These are phyloP conservation scores for Poa annua DNA, from an alignment of 176 grass and related monocot genomes.

Conservation along the genomic window DNA sequence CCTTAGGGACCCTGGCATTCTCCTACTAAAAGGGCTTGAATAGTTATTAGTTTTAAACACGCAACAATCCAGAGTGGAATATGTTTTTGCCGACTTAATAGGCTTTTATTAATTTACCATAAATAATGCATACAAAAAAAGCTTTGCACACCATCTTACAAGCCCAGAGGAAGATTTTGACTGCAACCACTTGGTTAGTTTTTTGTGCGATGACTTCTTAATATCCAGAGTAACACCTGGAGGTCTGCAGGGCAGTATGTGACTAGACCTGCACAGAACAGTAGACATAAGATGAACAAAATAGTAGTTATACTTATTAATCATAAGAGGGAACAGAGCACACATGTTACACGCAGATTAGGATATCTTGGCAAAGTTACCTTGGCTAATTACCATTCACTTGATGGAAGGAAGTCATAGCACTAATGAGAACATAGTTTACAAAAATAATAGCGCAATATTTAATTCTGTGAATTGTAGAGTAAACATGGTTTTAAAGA, in stretches of 20 bases:
- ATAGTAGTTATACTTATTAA: neutral
- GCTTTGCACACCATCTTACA: slow-evolving; percentile 50
- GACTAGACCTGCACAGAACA: slow-evolving; percentile 69
- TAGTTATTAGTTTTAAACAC: slow-evolving; percentile 2
- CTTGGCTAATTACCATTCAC: slow-evolving; percentile 6
- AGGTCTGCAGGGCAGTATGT: slow-evolving; percentile 91
- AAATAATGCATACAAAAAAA: slow-evolving; percentile 28
- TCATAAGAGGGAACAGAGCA: neutral
- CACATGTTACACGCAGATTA: neutral
- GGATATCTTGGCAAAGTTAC: slow-evolving; percentile 22
- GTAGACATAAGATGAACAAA: neutral
- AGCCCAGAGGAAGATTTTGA: slow-evolving; percentile 81
- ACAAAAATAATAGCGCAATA: neutral
- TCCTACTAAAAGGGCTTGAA: neutral
- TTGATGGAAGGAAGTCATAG: neutral
- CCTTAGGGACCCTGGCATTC: neutral
- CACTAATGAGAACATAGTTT: neutral
- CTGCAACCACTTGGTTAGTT: slow-evolving; percentile 91
- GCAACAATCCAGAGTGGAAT: neutral
- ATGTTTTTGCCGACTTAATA: neutral
- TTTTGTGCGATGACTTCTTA: slow-evolving; percentile 94
- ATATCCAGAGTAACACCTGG: slow-evolving; percentile 86
- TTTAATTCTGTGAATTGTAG: neutral
- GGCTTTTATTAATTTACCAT: neutral
- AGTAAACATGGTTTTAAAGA: neutral